These are phyloP conservation scores for Aspergillus fijiensis DNA, from an alignment of 2,329 filamentous ascomycete species.

Conservation along the genomic window DNA sequence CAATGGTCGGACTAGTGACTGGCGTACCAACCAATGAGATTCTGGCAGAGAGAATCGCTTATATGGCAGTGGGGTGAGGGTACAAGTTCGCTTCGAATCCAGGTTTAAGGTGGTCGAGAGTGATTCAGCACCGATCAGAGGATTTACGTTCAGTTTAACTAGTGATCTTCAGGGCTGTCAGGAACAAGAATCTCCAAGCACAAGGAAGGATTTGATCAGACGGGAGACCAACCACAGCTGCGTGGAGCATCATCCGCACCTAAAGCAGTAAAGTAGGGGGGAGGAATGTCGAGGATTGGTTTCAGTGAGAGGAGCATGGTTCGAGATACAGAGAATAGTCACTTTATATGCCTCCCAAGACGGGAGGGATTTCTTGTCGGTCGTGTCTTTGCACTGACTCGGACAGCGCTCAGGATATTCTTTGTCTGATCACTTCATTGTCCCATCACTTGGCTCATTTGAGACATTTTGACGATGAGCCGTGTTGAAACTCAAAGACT, in stretches of 20 bases:
- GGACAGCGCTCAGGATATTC: background rate
- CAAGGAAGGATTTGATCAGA: background rate
- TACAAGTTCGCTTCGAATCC: constrained; percentile 59
- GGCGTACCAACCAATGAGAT: background rate
- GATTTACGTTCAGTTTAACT: background rate
- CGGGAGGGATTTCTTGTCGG: background rate
- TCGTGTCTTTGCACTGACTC: background rate
- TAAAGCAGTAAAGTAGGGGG: constrained; percentile 9
- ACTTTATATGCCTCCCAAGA: background rate
- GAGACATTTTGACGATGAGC: background rate
- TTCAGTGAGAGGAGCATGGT: background rate
- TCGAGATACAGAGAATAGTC: background rate
- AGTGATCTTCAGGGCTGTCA: constrained; percentile 8
- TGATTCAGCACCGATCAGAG: constrained; percentile 12
- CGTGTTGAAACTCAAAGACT: background rate
- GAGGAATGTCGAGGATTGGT: constrained; percentile 3
- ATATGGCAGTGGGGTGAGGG: constrained; percentile 56
- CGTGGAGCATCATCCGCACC: constrained; percentile 17
- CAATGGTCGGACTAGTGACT: constrained; percentile 10
- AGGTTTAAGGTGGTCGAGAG: constrained; percentile 68
- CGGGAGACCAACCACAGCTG: constrained; percentile 10
- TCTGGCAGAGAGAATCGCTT: background rate
- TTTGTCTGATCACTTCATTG: background rate
- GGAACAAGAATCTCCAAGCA: background rate
- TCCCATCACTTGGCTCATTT: background rate